Evolutionary conservation across 192 early-diverging fungal genomes (phyloP).

Genomic region (Kappamyces sp.): DNA sequence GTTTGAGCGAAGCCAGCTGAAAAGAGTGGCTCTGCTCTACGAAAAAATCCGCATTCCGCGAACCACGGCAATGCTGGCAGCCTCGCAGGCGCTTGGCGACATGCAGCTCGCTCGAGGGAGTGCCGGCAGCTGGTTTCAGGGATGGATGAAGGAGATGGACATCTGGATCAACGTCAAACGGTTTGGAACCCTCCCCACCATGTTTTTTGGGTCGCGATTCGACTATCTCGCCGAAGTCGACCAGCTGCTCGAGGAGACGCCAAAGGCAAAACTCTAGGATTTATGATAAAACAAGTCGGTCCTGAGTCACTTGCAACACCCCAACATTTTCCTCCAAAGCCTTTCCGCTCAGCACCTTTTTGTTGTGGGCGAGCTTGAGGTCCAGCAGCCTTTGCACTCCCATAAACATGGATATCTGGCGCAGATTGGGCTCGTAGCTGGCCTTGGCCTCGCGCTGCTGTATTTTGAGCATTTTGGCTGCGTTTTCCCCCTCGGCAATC

Average conservation of each 20-base stretch:
- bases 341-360: conserved; percentile 34
- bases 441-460: conserved; percentile 52
- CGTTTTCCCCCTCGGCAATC: conserved; percentile 45
- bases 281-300: conserved; percentile 17
- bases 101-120: conserved; percentile 9
- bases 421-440: conserved; percentile 41
- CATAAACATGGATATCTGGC: conserved; percentile 38
- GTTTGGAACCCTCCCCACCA: conserved; percentile 14
- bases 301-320: conserved; percentile 13
- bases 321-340: conserved; percentile 8
- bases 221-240: conserved; percentile 14
- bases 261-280: neutral
- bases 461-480: conserved; percentile 38
- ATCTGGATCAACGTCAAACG: conserved; percentile 11
- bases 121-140: neutral
- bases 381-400: conserved; percentile 35
- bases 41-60: conserved; percentile 4
- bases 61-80: conserved; percentile 13
- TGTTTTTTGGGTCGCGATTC: conserved; percentile 15
- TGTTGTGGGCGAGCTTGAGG: conserved; percentile 36
- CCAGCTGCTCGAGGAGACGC: no score
- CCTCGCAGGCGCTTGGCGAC: neutral
- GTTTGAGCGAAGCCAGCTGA: neutral
- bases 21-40: neutral
- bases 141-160: conserved; percentile 12